Evolutionary conservation across 2,329 filamentous ascomycete genomes (phyloP).

Genomic region (Metarhizium guizhouense): DNA sequence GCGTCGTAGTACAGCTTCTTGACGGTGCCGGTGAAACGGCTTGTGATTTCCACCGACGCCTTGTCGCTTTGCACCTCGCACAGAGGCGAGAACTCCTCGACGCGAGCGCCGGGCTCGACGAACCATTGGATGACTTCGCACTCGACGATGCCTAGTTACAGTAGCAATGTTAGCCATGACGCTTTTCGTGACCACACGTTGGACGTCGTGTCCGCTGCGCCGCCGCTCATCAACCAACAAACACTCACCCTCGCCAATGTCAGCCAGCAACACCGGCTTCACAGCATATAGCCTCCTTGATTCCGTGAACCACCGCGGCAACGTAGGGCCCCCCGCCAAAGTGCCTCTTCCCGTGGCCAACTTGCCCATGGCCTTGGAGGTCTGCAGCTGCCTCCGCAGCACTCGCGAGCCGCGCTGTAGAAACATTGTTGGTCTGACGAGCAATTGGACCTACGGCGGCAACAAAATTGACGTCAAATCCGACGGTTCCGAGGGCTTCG

Average conservation of each 20-base stretch:
- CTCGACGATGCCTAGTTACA: slow-evolving; percentile 74
- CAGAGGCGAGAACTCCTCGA: slow-evolving; percentile 95
- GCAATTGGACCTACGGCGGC: background rate
- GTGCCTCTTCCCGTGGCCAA: slow-evolving; percentile 21
- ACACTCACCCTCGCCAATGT: slow-evolving; percentile 70
- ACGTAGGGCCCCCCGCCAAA: slow-evolving; percentile 17
- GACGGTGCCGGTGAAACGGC: slow-evolving; percentile 87
- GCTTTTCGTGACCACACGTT: too few relatives aligned
- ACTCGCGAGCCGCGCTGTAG: slow-evolving; percentile 41
- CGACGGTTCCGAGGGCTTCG: background rate
- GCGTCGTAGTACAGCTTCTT: slow-evolving; percentile 94
- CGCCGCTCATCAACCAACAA: background rate
- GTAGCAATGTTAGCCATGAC: background rate
- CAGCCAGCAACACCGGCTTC: slow-evolving; percentile 74
- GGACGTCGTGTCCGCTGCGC: too few relatives aligned
- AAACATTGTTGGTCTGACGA: slow-evolving; percentile 35
- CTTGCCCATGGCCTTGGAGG: slow-evolving; percentile 30
- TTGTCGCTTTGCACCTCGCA: slow-evolving; percentile 99
- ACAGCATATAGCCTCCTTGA: slow-evolving; percentile 44
- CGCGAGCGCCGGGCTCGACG: slow-evolving; percentile 86
- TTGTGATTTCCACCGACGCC: slow-evolving; percentile 84
- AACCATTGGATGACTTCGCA: slow-evolving; percentile 99
- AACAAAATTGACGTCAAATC: background rate
- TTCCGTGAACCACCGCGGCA: slow-evolving; percentile 39
- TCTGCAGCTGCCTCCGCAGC: slow-evolving; percentile 41